Evolutionary conservation across 768 basidiomycete genomes (phyloP), one percentile per base, ranked within the genome.

Genomic region (Glaciozyma martinii): DNA sequence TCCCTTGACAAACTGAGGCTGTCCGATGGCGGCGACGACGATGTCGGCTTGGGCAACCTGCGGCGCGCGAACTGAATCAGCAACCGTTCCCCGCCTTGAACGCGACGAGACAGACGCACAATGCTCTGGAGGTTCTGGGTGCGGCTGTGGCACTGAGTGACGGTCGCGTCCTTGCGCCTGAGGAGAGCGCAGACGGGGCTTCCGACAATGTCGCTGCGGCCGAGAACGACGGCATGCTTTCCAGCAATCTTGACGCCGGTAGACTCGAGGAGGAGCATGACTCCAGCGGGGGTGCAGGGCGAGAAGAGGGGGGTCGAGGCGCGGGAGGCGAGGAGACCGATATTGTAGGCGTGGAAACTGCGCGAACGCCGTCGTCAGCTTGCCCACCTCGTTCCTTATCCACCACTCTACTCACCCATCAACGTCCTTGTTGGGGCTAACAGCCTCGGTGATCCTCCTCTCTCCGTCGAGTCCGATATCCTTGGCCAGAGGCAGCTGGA

Each of bases 301-400:
- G 85, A 80, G 78, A 95, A 98, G 60, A 95, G 81, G 37, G 95
- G 95, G 5, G 82, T 83, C 8, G 89, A 85, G 43, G 91, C 88
- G 71, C 92, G 85, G 53, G 92, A 95, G 54, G 89, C 86, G 53
- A 99, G 82, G 71, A 91, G 88, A 21, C 95, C 94, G 67, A 98
- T 95, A 78, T 98, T 99, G 78, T 94, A 93, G 7, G 94, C 91
- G 79, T 97, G 91, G 81, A 99, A 99, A 32, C 94, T 92, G 68
- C 19, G 29, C 13, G 15, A n/a, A 29, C 3, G 29, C 54, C 18
- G 54, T 9, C n/a, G 25, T 23, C 19, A n/a, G 43, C 40, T 23
- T 49, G 42, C 9, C 23, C 23, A 55, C 16, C 53, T 43, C 16
- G 37, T 9, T 40, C 16, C 42, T 12, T 13, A 21, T 42, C 9